Percentiles rank a stretch among this genome's conserved stretches.
These are phyloP conservation scores for Umbelopsis sp. DNA, from an alignment of 371 early-diverging fungal species.

Conservation along the genomic window DNA sequence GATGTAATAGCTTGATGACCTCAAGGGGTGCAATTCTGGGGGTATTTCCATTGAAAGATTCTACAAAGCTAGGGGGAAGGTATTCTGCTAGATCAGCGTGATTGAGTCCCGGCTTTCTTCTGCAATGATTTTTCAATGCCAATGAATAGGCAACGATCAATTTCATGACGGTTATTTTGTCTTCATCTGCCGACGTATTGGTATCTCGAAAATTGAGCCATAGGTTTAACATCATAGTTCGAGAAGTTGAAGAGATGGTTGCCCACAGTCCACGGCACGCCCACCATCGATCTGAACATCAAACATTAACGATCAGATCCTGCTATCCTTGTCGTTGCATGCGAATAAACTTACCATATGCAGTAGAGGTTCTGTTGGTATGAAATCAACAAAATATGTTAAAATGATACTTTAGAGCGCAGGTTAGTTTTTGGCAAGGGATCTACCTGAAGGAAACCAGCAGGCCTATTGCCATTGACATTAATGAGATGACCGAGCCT, in stretches of 20 bases:
- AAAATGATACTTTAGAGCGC: not conserved
- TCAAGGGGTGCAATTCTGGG: not conserved
- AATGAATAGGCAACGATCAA: conserved; percentile 1
- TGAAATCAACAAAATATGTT: not conserved
- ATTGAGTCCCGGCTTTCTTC: not conserved
- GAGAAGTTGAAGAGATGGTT: not conserved
- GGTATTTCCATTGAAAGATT: not conserved
- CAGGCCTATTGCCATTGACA: conserved; percentile 15
- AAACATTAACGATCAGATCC: not conserved
- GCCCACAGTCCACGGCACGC: conserved; percentile 10
- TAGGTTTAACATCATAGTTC: conserved; percentile 5
- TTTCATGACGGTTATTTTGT: not conserved
- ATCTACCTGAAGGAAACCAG: conserved; percentile 7
- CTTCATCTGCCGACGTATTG: not conserved
- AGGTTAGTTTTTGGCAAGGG: not conserved
- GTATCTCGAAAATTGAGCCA: not conserved
- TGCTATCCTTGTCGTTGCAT: not conserved
- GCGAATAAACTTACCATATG: not conserved
- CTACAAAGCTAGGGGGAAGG: not conserved
- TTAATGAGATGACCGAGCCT: conserved; percentile 6
- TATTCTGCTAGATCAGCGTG: conserved; percentile 2
- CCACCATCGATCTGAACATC: conserved; percentile 8
- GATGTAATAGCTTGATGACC: not conserved
- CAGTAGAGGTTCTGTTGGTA: not conserved
- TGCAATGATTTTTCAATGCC: conserved; percentile 8